phyloP scores from a whole-genome alignment of 805 yeast genomes.

The Torulaspora gathmanii region DNA sequence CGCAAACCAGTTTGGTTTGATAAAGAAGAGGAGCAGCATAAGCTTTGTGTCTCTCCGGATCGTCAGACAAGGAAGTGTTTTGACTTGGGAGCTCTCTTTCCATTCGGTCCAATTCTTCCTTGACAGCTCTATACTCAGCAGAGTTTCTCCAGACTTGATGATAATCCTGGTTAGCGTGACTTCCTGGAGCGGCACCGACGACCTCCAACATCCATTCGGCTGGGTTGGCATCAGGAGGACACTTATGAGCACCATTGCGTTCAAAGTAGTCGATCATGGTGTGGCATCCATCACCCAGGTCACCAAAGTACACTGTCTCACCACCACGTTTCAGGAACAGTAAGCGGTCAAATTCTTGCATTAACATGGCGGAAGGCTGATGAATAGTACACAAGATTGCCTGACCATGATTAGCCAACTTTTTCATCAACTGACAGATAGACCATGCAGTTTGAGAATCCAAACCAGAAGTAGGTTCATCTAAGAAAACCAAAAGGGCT shows the following conservation, averaged over 20 bases:
- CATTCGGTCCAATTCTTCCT: constrained; percentile 58
- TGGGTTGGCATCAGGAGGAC: constrained; percentile 70
- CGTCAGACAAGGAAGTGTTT: constrained; percentile 35
- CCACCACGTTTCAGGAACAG: constrained; percentile 69
- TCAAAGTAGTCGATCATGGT: constrained; percentile 64
- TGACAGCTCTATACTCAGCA: constrained; percentile 52
- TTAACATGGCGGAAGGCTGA: constrained; percentile 77
- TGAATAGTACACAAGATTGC: constrained; percentile 73
- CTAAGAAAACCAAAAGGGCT: constrained; percentile 52
- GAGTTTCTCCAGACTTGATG: constrained; percentile 76
- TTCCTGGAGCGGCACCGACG: constrained; percentile 79
- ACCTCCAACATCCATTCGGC: constrained; percentile 92
- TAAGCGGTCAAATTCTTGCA: constrained; percentile 74
- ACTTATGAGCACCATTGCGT: constrained; percentile 55
- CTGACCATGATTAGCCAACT: constrained; percentile 55
- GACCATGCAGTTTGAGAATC: constrained; percentile 70
- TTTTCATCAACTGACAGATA: constrained; percentile 55
- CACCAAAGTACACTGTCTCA: constrained; percentile 70
- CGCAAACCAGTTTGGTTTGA: constrained; percentile 45
- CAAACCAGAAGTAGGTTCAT: constrained; percentile 66
- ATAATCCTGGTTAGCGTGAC: constrained; percentile 67
- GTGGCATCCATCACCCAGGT: constrained; percentile 51
- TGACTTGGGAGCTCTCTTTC: constrained; percentile 49
- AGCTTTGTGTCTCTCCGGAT: constrained; percentile 31
- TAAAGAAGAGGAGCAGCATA: constrained; percentile 42